Evolutionary conservation across 1,139 yeast genomes (phyloP), one percentile per base, ranked within the genome.

Genomic region (Yamadazyma blattariae): DNA sequence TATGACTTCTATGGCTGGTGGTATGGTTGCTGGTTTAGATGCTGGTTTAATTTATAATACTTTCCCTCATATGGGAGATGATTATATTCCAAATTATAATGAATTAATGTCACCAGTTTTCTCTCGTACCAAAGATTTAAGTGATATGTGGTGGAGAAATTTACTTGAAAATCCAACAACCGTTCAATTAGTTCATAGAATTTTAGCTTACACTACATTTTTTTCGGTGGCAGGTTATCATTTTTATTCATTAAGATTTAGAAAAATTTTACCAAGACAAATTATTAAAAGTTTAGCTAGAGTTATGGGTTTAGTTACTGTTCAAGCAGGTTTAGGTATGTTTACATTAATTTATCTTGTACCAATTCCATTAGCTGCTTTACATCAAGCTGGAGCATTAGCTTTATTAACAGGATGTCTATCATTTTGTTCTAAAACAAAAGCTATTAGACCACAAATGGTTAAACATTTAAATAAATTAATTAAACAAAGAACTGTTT

Each of bases 331-430:
- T 0, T 68, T 94, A 33, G 99, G 99, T 37, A 86, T 90, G 36
- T 64, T 79, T 27, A 92, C 98, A 0, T 72, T 94, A 51, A 61
- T 90, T 27, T 90, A 88, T 58, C 71, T 89, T 43, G 98, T 92
- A 13, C 99, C 99, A 25, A 81, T 87, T 27, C 86, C 96, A 13
- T 63, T 92, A 33, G 99, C 96, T 1, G 95, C 97, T 7, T 77
- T 90, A 7, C 99, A 94, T 58, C 99, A 94, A 66, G 97, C 97
- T 11, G 97, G 98, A 45, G 96, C 97, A 0, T 67, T 94, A 52
- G 95, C 95, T 0, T 71, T 94, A 36, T 69, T 94, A 49, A 92
- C 98, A 0, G 72, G 85, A 11, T 75, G 88, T 18, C 67, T 92
- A 44, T 70, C 88, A 2, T 74, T 86, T 44, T 77, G 83, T 15